phyloP scores from a whole-genome alignment of 331 rosid genomes.

The Quercus tomentella region DNA sequence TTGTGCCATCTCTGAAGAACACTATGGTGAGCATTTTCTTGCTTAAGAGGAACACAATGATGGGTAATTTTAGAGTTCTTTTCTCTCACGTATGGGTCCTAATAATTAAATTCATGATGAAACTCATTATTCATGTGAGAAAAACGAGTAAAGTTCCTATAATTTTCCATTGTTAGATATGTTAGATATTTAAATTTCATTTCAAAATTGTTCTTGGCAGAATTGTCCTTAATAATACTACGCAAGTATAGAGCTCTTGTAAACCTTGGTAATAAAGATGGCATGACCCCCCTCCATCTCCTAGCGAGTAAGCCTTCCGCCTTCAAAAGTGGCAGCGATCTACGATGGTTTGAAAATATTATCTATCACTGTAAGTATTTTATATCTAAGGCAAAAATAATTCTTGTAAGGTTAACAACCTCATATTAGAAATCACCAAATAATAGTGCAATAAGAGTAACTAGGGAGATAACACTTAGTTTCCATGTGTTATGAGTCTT shows the following conservation, averaged over 20 bases:
- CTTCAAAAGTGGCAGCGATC: conserved; percentile 15
- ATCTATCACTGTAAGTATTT: conserved; percentile 15
- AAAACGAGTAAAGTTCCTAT: rapidly evolving
- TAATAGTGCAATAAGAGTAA: too few species aligned
- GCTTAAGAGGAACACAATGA: too few species aligned
- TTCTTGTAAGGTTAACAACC: too few species aligned
- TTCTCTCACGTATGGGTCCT: rapidly evolving
- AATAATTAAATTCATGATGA: too few species aligned
- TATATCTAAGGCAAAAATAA: too few species aligned
- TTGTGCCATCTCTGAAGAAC: conserved; percentile 19
- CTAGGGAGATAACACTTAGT: too few species aligned
- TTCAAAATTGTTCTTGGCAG: neutral
- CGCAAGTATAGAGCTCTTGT: neutral
- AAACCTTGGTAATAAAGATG: neutral
- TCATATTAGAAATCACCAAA: too few species aligned
- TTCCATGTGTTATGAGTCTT: too few species aligned
- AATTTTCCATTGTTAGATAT: too few species aligned
- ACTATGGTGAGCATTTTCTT: conserved; percentile 8
- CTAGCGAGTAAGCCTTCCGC: conserved; percentile 23
- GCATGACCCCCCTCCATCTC: conserved; percentile 16
- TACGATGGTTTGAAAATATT: conserved; percentile 13
- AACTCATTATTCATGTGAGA: too few species aligned
- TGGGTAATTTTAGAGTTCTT: too few species aligned
- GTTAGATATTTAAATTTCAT: too few species aligned
- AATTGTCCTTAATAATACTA: conserved; percentile 16